Evolutionary conservation across 1,139 yeast species (phyloP).

Genomic region (Debaryomycetaceae sp.): DNA sequence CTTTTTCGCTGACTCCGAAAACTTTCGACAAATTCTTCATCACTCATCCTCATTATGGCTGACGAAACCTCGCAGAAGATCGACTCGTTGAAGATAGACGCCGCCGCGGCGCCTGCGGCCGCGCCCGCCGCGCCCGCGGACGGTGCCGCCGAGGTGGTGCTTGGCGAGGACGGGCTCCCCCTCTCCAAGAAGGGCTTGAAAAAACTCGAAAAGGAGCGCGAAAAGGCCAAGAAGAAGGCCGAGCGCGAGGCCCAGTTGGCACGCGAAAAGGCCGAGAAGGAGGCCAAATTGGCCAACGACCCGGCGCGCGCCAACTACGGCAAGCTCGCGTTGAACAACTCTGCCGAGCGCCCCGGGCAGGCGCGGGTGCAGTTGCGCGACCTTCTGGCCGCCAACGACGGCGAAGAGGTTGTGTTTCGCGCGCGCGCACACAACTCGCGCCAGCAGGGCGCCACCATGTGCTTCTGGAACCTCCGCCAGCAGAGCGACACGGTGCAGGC

Average conservation of each 20-base stretch:
- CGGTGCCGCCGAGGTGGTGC: slow-evolving; percentile 30
- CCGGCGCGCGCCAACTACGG: slow-evolving; percentile 89
- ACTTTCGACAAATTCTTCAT: slow-evolving; percentile 1
- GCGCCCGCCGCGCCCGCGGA: slow-evolving; percentile 13
- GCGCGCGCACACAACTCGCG: slow-evolving; percentile 93
- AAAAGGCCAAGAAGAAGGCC: slow-evolving; percentile 88
- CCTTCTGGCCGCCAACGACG: slow-evolving; percentile 65
- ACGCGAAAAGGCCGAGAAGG: slow-evolving; percentile 80
- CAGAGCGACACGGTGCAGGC: slow-evolving; percentile 81
- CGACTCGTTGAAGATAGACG: slow-evolving; percentile 29
- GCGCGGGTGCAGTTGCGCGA: slow-evolving; percentile 54
- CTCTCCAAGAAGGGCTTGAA: slow-evolving; percentile 92
- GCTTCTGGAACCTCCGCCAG: slow-evolving; percentile 88
- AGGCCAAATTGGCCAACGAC: slow-evolving; percentile 55
- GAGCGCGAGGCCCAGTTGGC: slow-evolving; percentile 90
- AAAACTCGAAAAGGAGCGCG: slow-evolving; percentile 89
- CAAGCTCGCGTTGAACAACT: slow-evolving; percentile 80
- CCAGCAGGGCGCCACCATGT: slow-evolving; percentile 94
- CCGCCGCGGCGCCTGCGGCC: slow-evolving; percentile 17
- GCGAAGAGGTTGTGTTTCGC: slow-evolving; percentile 76
- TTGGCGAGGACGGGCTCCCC: slow-evolving; percentile 89
- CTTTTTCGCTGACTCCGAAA: too few species aligned
- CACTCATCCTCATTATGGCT: slow-evolving; percentile 19
- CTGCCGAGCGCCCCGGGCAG: slow-evolving; percentile 44
- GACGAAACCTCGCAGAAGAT: slow-evolving; percentile 28